Evolutionary conservation across 208 protist genomes (phyloP), one percentile per base, ranked within the genome.

Genomic region (Trypanosoma platydactyli): DNA sequence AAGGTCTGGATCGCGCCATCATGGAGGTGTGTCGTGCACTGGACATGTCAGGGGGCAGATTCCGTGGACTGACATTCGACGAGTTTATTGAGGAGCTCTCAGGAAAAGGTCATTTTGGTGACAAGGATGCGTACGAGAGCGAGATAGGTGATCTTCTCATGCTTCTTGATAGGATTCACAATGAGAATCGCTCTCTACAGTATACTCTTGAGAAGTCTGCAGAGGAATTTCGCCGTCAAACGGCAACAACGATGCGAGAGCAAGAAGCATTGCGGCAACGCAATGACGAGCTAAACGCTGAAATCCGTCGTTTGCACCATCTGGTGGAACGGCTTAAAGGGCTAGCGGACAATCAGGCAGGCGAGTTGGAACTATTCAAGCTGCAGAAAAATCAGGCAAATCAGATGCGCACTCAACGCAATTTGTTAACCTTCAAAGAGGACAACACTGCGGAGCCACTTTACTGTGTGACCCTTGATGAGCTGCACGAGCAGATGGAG

Each of bases 41-140:
- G 1, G 71, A 78, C 16, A 76, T 85, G 13, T 48, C 71, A 20
- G 74, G 76, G 20, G 29, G 48, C 16, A 80, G 72, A 42, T 85
- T 79, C 52, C 49, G 53, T n/a, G 75, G 79, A 1, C 38, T 81
- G 11, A 45, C 41, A 1, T 85, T 81, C 55, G 71, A 80, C 30
- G 60, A 81, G 48, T 85, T 85, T 41, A 70, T 85, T 1, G 55
- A 67, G 15, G 75, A 81, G 53, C 63, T 85, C 22, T 25, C 73
- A 13, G 56, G 68, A 27, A 79, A 71, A 41, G 71, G 74, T 44
- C 68, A 77, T 33, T 52, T 78, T 7, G 71, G 74, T 13, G 75
- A 85, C 62, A 85, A 85, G 57, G 75, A 80, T 64, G 79, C 79
- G 3, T 85, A 85, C 48, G 79, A 85, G 64, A 81, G 79, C 48